phyloP scores from a whole-genome alignment of 2,329 filamentous ascomycete species.

The Fusarium sp. region DNA sequence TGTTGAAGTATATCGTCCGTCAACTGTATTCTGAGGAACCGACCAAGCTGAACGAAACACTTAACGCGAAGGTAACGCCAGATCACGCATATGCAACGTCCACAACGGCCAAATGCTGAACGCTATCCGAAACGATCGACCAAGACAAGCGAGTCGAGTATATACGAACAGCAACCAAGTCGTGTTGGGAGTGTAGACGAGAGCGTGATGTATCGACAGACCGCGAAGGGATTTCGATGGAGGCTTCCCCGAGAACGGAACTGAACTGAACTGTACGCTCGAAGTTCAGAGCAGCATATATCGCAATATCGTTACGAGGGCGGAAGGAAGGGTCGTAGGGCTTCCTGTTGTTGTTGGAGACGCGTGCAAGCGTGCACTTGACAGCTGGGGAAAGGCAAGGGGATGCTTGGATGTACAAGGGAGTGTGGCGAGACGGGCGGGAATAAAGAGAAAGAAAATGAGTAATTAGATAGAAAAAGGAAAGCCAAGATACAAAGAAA shows the following conservation, averaged over 20 bases:
- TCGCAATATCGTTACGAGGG: slow-evolving; percentile 15
- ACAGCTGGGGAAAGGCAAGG: slow-evolving; percentile 26
- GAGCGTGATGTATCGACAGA: slow-evolving; percentile 10
- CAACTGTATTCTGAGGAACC: neutral
- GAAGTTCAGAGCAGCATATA: slow-evolving; percentile 1
- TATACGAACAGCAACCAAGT: neutral
- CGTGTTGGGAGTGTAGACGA: neutral
- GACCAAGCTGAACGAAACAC: slow-evolving; percentile 1
- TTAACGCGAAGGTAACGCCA: slow-evolving; percentile 14
- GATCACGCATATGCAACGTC: slow-evolving; percentile 1
- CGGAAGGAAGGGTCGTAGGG: slow-evolving; percentile 20
- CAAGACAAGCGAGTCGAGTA: neutral
- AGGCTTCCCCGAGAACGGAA: slow-evolving; percentile 20
- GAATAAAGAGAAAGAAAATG: slow-evolving; percentile 6
- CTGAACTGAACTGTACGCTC: slow-evolving; percentile 4
- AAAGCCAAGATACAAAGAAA: neutral
- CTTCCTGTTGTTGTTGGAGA: slow-evolving; percentile 2
- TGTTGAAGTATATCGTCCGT: neutral
- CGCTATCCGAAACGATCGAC: neutral
- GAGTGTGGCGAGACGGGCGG: slow-evolving; percentile 20
- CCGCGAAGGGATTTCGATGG: slow-evolving; percentile 14
- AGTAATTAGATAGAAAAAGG: slow-evolving; percentile 11
- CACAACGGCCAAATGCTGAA: neutral
- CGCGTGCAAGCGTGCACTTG: slow-evolving; percentile 25
- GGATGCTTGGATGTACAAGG: slow-evolving; percentile 27